These are phyloP conservation scores for Pseudogymnoascus sp. DNA, from an alignment of 2,329 filamentous ascomycete species.

Conservation along the genomic window DNA sequence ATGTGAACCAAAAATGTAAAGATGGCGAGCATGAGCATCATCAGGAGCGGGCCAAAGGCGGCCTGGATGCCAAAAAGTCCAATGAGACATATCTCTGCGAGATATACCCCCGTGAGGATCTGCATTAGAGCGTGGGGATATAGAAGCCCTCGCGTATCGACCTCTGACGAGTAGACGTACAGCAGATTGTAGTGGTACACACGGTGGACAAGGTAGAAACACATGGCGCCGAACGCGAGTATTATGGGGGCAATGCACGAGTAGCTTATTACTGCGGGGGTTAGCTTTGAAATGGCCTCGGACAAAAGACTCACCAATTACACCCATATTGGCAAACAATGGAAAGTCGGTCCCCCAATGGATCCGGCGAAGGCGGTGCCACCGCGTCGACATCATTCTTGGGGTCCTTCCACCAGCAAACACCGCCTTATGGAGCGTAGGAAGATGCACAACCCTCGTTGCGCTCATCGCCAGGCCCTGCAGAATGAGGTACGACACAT, in stretches of 20 bases:
- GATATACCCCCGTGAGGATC: slow-evolving; percentile 54
- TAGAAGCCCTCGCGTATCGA: slow-evolving; percentile 58
- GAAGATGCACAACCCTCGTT: slow-evolving; percentile 50
- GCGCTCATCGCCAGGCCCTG: slow-evolving; percentile 57
- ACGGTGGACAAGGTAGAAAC: slow-evolving; percentile 56
- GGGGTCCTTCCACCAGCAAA: slow-evolving; percentile 55
- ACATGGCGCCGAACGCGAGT: slow-evolving; percentile 53
- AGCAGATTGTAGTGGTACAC: slow-evolving; percentile 60
- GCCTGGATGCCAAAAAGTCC: slow-evolving; percentile 53
- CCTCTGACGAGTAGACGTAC: slow-evolving; percentile 52
- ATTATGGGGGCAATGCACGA: slow-evolving; percentile 59
- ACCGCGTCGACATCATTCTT: slow-evolving; percentile 50
- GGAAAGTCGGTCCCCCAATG: slow-evolving; percentile 55
- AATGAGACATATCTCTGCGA: slow-evolving; percentile 54
- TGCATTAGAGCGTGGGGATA: slow-evolving; percentile 58
- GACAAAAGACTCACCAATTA: slow-evolving; percentile 39
- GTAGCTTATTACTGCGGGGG: slow-evolving; percentile 50
- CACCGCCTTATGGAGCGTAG: slow-evolving; percentile 47
- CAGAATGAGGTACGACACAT: slow-evolving; percentile 60
- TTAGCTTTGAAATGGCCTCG: slow-evolving; percentile 10
- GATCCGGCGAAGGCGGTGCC: slow-evolving; percentile 43
- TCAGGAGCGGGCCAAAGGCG: slow-evolving; percentile 45
- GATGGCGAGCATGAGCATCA: slow-evolving; percentile 50
- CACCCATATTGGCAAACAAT: slow-evolving; percentile 45
- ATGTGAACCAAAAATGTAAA: slow-evolving; percentile 49